Conservation (phyloP, 306 rosid species). For the Vigna trinervia region DNA sequence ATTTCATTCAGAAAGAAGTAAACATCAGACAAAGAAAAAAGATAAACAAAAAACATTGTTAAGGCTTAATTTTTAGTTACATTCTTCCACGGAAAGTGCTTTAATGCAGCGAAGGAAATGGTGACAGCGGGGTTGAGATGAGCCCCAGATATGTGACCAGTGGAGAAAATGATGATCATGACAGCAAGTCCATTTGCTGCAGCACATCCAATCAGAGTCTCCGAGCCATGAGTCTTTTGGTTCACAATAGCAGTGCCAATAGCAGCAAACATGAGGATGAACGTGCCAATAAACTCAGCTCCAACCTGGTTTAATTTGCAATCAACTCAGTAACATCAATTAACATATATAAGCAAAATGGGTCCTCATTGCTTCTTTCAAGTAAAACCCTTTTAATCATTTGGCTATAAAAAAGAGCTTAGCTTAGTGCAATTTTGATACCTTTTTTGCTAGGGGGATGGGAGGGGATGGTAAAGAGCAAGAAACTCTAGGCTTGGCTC, state of each 20-base stretch:
- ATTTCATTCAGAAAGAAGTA: not conserved
- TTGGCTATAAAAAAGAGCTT: not conserved
- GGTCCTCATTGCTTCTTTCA: too few species aligned
- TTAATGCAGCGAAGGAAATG: conserved; percentile 81
- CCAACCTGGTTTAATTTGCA: conserved; percentile 62
- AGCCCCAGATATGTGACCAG: conserved; percentile 91
- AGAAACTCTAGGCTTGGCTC: conserved; percentile 64
- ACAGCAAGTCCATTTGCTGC: conserved; percentile 78
- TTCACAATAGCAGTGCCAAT: conserved; percentile 81
- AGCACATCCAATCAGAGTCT: conserved; percentile 75
- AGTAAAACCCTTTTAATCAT: too few species aligned
- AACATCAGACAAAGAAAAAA: not conserved
- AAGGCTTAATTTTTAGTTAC: conserved; percentile 40
- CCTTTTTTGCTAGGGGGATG: conserved; percentile 79
- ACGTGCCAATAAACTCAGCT: conserved; percentile 90
- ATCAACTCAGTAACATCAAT: conserved; percentile 22
- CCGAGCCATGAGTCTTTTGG: conserved; percentile 67
- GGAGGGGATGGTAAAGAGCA: conserved; percentile 72
- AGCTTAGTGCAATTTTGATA: conserved; percentile 20
- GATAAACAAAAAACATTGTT: not conserved
- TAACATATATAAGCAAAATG: not conserved
- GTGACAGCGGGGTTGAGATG: conserved; percentile 90
- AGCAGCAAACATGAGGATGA: conserved; percentile 74
- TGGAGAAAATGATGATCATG: conserved; percentile 77
- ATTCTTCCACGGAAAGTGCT: conserved; percentile 79